phyloP scores from a whole-genome alignment of 1,284 basidiomycete genomes.

The Melampsora abietis-canadensis region DNA sequence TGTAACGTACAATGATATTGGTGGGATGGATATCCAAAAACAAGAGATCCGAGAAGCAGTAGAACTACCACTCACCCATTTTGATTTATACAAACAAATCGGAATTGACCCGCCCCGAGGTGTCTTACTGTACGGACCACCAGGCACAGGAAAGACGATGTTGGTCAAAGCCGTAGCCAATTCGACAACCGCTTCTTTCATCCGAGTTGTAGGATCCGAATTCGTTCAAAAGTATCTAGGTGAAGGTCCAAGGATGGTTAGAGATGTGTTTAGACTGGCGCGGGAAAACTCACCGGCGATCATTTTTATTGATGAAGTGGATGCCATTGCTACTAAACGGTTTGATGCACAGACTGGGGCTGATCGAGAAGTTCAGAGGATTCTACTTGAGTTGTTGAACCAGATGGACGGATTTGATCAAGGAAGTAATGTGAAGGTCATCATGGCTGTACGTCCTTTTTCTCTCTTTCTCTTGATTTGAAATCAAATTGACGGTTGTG shows the following conservation, averaged over 20 bases:
- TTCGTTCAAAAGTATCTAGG: slow-evolving; percentile 51
- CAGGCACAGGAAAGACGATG: slow-evolving; percentile 53
- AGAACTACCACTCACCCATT: slow-evolving; percentile 87
- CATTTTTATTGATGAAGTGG: slow-evolving; percentile 92
- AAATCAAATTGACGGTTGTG: too few species aligned
- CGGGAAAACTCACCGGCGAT: slow-evolving; percentile 72
- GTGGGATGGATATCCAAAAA: slow-evolving; percentile 84
- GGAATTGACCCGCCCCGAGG: slow-evolving; percentile 51
- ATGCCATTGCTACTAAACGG: slow-evolving; percentile 83
- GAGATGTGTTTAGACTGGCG: slow-evolving; percentile 86
- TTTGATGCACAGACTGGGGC: slow-evolving; percentile 65
- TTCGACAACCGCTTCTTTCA: slow-evolving; percentile 49
- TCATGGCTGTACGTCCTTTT: not conserved
- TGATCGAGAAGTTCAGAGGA: slow-evolving; percentile 73
- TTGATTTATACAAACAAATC: slow-evolving; percentile 71
- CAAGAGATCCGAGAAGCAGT: slow-evolving; percentile 85
- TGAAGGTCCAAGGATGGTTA: slow-evolving; percentile 60
- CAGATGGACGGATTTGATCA: slow-evolving; percentile 85
- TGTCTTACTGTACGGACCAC: slow-evolving; percentile 53
- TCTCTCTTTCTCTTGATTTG: not conserved
- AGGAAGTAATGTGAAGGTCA: slow-evolving; percentile 54
- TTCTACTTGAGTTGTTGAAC: slow-evolving; percentile 90
- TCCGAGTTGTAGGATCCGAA: slow-evolving; percentile 52
- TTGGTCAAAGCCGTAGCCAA: slow-evolving; percentile 51
- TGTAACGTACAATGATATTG: slow-evolving; percentile 64